phyloP scores from a whole-genome alignment of 805 yeast genomes.

The Pichia ethanolica region DNA sequence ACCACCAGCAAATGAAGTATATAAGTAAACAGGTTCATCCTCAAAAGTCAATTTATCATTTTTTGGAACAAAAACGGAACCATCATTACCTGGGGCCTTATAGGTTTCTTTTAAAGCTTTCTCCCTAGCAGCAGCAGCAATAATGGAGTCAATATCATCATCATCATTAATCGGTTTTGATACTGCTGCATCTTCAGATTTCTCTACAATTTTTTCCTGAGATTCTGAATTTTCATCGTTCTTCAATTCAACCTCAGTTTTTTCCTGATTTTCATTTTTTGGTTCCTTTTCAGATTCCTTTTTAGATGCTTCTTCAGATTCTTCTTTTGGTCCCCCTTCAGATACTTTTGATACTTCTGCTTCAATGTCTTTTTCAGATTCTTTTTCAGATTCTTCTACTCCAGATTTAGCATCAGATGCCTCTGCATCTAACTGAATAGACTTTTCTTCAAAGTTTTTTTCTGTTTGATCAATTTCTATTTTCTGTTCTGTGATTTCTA shows the following conservation, averaged over 20 bases:
- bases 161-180: neutral
- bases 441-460: too few relatives aligned
- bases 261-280: neutral
- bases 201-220: too few relatives aligned
- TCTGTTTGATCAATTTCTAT: neutral
- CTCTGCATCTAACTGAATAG: neutral
- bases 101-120: conserved; percentile 10
- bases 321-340: conserved; percentile 4
- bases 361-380: neutral
- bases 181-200: too few relatives aligned
- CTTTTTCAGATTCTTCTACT: neutral
- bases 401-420: neutral
- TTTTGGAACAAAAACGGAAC: conserved; percentile 29
- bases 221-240: too few relatives aligned
- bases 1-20: conserved; percentile 84
- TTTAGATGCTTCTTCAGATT: neutral
- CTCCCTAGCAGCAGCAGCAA: conserved; percentile 24
- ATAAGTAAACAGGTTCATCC: conserved; percentile 63
- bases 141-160: conserved; percentile 19
- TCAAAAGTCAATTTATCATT: conserved; percentile 29
- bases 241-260: too few relatives aligned
- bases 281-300: neutral
- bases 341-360: conserved; percentile 1
- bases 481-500: neutral
- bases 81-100: conserved; percentile 7